Conservation (phyloP, 768 basidiomycete genomes). For the Pleurotus giganteus region DNA sequence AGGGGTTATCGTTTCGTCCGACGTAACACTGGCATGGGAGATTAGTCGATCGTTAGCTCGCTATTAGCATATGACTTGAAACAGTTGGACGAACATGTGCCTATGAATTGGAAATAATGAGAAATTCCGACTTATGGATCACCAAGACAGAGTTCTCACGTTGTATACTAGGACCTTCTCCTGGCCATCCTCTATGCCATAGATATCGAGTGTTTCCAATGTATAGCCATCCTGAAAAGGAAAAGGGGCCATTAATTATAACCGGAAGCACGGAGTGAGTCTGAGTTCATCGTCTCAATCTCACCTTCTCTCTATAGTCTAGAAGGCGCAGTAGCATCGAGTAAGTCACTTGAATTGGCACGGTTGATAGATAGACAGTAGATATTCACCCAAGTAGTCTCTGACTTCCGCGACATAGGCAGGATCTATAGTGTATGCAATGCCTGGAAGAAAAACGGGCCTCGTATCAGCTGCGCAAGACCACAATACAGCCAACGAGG, state of each 20-base stretch:
- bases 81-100: conserved; percentile 49
- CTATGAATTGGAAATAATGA: conserved; percentile 34
- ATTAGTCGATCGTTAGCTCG: neutral
- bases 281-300: no score
- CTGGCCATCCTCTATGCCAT: conserved; percentile 49
- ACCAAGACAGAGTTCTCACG: conserved; percentile 32
- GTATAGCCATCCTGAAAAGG: conserved; percentile 82
- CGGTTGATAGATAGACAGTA: neutral
- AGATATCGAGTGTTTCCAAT: conserved; percentile 72
- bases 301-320: conserved; percentile 87
- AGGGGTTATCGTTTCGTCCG: conserved; percentile 82
- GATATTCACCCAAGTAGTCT: conserved; percentile 70
- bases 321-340: conserved; percentile 9
- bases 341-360: neutral
- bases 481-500: neutral
- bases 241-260: no score
- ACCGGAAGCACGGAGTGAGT: no score
- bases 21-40: conserved; percentile 67
- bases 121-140: no score
- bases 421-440: conserved; percentile 88
- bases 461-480: no score
- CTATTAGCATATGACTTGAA: neutral
- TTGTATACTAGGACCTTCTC: conserved; percentile 57
- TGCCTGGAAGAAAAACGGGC: conserved; percentile 39
- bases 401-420: conserved; percentile 71